Evolutionary conservation across 2,329 filamentous ascomycete species (phyloP), one percentile per base, ranked within the genome.

Genomic region (Colletotrichum cuscutae): DNA sequence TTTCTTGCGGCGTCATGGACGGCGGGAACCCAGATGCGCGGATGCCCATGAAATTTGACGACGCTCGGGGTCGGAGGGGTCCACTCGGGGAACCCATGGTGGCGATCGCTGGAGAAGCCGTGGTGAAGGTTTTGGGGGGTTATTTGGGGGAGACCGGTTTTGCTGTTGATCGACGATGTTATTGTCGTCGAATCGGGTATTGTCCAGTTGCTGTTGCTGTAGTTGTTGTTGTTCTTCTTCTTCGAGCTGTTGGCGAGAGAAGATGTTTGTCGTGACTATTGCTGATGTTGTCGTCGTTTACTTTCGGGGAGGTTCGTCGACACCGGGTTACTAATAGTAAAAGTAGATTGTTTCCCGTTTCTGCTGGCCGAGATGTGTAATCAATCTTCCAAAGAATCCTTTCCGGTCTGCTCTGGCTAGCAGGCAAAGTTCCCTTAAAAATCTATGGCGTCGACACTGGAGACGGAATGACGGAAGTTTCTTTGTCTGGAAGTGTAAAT

Each of bases 51-150:
- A 72, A 72, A 42, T 72, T 72, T 24, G 69, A 72, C 37, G 69
- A 72, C 66, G 69, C 69, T 61, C 69, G 69, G 30, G 69, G 69
- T 37, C 69, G 69, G 26, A 72, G 59, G 69, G 65, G 24, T 72
- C 69, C 69, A 68, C 69, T 72, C 65, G 69, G 65, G 65, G 69
- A 72, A 69, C 65, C 69, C 69, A 72, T 72, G 65, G 46, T 72
- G 69, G 69, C 65, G 69, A 72, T 69, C 59, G 69, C 65, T 64
- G 69, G 69, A 59, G 69, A 72, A 69, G 69, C 69, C 69, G 65
- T 72, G 69, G 69, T 72, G 65, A 63, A 61, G 65, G 69, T 64
- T 46, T 62, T 64, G 37, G 19, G 63, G 22, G 42, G 37, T 32
- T 53, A 13, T 28, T 62, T 15, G 57, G 26, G 19, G 53, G 26